Percentiles rank a stretch among this genome's conserved stretches.
These are phyloP conservation scores for Cercophora sp. DNA, from an alignment of 495 filamentous ascomycete genomes.

Conservation along the genomic window DNA sequence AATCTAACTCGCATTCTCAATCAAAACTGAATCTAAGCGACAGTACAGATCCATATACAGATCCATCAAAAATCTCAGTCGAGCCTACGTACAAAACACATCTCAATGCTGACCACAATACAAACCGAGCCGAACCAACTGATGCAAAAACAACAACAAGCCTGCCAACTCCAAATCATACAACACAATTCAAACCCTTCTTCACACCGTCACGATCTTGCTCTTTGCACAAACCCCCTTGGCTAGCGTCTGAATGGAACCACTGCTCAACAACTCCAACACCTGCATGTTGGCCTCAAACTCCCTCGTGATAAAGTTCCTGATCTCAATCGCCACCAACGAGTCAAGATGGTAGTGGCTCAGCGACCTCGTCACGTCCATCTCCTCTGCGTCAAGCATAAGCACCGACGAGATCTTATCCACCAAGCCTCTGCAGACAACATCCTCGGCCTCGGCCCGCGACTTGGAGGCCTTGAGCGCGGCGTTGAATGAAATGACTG, in stretches of 20 bases:
- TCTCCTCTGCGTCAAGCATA: conserved; percentile 50
- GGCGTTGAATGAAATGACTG: conserved; percentile 38
- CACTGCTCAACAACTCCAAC: conserved; percentile 48
- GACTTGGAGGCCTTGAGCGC: conserved; percentile 39
- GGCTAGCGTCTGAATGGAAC: conserved; percentile 44
- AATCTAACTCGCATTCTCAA: neutral
- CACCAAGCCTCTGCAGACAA: conserved; percentile 42
- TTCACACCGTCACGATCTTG: conserved; percentile 33
- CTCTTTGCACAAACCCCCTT: conserved; percentile 49
- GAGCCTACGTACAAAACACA: no score
- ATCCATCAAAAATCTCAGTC: no score
- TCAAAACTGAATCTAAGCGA: neutral
- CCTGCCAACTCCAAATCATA: neutral
- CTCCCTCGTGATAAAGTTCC: conserved; percentile 47
- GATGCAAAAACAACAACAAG: neutral
- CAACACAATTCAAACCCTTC: neutral
- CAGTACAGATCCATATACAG: no score
- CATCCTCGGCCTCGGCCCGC: conserved; percentile 41
- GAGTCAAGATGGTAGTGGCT: conserved; percentile 51
- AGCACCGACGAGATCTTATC: conserved; percentile 48
- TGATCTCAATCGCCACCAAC: conserved; percentile 51
- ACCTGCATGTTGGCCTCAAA: conserved; percentile 54
- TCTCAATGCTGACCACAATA: neutral
- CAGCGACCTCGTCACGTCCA: conserved; percentile 45
- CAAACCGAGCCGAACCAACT: neutral